Percentiles rank a stretch among this genome's conserved stretches.
phyloP scores from a whole-genome alignment of 2,329 filamentous ascomycete genomes.

The Aureobasidium namibiae region DNA sequence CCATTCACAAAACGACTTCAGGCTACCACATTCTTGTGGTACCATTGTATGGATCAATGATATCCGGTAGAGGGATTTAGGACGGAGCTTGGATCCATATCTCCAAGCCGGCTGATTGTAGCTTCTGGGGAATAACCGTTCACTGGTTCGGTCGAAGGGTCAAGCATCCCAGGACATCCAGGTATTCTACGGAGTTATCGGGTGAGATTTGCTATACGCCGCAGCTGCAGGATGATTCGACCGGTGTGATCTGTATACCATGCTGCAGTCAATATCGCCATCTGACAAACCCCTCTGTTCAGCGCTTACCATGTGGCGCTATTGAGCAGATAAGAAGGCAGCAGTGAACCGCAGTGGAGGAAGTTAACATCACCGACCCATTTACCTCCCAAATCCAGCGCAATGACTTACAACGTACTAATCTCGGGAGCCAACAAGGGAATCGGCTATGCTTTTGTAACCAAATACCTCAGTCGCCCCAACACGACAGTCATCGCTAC shows the following conservation, averaged over 20 bases:
- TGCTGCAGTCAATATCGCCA: too few relatives aligned
- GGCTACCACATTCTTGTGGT: too few relatives aligned
- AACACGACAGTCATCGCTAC: slow-evolving; percentile 16
- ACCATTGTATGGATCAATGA: too few relatives aligned
- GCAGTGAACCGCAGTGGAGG: neutral
- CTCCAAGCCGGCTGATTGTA: too few relatives aligned
- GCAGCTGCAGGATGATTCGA: neutral
- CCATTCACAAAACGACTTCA: too few relatives aligned
- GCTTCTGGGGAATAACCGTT: too few relatives aligned
- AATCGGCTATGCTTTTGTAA: neutral
- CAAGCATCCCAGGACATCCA: neutral
- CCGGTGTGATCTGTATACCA: too few relatives aligned
- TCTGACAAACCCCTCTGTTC: too few relatives aligned
- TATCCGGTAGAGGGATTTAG: too few relatives aligned
- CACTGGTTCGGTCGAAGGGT: neutral
- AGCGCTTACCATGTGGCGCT: too few relatives aligned
- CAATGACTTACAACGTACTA: neutral
- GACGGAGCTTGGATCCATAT: too few relatives aligned
- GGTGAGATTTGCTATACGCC: neutral
- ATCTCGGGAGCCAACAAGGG: neutral
- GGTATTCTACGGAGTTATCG: neutral
- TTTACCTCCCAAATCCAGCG: neutral
- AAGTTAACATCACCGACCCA: neutral
- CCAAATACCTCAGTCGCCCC: slow-evolving; percentile 4
- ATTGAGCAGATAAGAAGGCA: neutral